Conservation (phyloP, 2,329 filamentous ascomycete species). For the Fusarium drepaniforme region DNA sequence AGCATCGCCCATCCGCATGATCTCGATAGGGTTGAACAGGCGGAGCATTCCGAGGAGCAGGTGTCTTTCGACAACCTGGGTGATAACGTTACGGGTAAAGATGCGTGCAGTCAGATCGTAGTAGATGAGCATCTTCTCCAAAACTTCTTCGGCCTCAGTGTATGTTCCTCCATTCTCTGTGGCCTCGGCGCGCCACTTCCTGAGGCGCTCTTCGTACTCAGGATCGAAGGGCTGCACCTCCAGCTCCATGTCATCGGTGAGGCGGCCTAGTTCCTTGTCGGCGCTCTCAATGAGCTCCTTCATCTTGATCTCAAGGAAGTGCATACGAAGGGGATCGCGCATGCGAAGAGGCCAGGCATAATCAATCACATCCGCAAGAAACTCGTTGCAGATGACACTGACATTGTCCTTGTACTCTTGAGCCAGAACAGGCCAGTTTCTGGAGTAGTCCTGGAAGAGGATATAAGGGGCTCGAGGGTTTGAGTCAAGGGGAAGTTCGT, state of each 20-base stretch:
- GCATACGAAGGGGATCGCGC: conserved; percentile 62
- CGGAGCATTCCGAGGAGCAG: conserved; percentile 64
- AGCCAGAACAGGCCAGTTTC: conserved; percentile 64
- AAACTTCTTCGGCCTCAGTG: conserved; percentile 64
- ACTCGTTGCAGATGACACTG: conserved; percentile 66
- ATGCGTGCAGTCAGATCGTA: conserved; percentile 65
- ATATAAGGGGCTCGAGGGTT: conserved; percentile 67
- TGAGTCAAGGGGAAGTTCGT: conserved; percentile 64
- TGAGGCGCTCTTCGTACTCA: conserved; percentile 64
- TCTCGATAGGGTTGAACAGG: conserved; percentile 65
- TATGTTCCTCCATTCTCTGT: conserved; percentile 60
- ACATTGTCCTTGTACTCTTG: conserved; percentile 68
- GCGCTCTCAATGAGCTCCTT: conserved; percentile 60
- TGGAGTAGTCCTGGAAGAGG: conserved; percentile 65
- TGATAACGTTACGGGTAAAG: conserved; percentile 65
- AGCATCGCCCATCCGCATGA: conserved; percentile 59
- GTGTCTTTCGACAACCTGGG: conserved; percentile 64
- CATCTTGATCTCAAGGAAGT: conserved; percentile 64
- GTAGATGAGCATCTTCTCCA: conserved; percentile 69
- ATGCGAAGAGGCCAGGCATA: conserved; percentile 64
- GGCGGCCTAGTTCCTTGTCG: conserved; percentile 58
- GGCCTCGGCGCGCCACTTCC: conserved; percentile 58
- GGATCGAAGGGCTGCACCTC: conserved; percentile 67
- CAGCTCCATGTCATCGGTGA: conserved; percentile 64
- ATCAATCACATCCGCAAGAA: conserved; percentile 63